phyloP scores from a whole-genome alignment of 2,329 filamentous ascomycete genomes.

The Coniochaeta sp. region DNA sequence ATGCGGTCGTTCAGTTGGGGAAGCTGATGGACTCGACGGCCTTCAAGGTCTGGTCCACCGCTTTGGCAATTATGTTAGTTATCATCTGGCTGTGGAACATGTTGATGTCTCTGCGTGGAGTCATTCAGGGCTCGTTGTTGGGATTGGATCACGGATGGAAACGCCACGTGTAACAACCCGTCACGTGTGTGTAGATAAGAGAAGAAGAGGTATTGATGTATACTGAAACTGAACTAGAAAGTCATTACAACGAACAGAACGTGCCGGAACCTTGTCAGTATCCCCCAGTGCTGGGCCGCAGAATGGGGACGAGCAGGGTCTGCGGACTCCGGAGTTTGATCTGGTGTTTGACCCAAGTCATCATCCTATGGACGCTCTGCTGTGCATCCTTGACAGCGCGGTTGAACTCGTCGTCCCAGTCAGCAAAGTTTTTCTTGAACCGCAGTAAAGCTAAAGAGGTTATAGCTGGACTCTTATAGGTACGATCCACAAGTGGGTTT shows the following conservation, averaged over 20 bases:
- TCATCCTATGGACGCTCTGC: constrained; percentile 16
- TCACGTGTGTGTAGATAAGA: too few relatives aligned
- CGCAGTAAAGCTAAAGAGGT: too few relatives aligned
- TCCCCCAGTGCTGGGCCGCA: too few relatives aligned
- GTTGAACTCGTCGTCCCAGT: constrained; percentile 26
- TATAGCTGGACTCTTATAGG: too few relatives aligned
- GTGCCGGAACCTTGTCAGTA: too few relatives aligned
- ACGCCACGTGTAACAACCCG: constrained; percentile 7
- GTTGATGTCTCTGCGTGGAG: not conserved
- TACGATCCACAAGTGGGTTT: too few relatives aligned
- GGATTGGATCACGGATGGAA: not conserved
- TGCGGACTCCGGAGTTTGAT: constrained; percentile 25
- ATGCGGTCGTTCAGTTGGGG: not conserved
- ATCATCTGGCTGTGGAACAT: not conserved
- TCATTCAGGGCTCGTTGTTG: not conserved
- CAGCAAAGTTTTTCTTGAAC: too few relatives aligned
- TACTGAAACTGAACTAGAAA: too few relatives aligned
- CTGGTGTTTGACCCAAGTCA: constrained; percentile 25
- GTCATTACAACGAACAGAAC: too few relatives aligned
- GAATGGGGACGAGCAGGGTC: constrained; percentile 24
- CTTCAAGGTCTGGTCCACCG: not conserved
- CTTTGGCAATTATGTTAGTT: not conserved
- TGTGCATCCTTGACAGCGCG: constrained; percentile 16
- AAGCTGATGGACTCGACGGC: not conserved
- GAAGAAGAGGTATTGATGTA: too few relatives aligned